phyloP scores from a whole-genome alignment of 345 rosid species.

The Citropsis articulata region DNA sequence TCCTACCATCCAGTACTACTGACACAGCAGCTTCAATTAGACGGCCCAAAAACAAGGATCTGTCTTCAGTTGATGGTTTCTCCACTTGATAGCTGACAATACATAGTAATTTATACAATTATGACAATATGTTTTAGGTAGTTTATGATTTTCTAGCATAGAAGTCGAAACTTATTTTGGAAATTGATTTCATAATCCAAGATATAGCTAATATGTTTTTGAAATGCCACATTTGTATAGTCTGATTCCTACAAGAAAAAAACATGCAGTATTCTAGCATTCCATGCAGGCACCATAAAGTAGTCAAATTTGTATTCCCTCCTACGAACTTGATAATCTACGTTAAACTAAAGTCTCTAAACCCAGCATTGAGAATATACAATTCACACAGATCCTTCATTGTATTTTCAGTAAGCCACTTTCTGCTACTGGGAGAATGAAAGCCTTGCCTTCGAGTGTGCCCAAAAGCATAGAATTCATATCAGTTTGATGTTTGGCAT shows the following conservation, averaged over 20 bases:
- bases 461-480: background rate
- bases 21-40: constrained; percentile 93
- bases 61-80: constrained; percentile 70
- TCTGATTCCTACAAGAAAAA: background rate
- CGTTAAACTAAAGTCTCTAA: background rate
- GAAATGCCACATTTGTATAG: constrained; percentile 6
- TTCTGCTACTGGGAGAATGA: background rate
- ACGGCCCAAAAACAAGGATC: constrained; percentile 71
- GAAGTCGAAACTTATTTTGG: background rate
- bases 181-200: background rate
- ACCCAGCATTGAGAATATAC: background rate
- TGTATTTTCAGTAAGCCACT: background rate
- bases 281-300: background rate
- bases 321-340: background rate
- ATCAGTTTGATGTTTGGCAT: background rate
- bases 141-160: background rate
- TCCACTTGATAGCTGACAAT: constrained; percentile 76
- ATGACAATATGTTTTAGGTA: constrained; percentile 13
- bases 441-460: background rate
- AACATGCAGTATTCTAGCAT: background rate
- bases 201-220: background rate
- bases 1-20: constrained; percentile 52
- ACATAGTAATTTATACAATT: constrained; percentile 16
- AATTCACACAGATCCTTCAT: background rate
- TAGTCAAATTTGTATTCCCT: constrained; percentile 1